Conservation (phyloP, 306 rosid genomes). For the Quercus berberidifolia region DNA sequence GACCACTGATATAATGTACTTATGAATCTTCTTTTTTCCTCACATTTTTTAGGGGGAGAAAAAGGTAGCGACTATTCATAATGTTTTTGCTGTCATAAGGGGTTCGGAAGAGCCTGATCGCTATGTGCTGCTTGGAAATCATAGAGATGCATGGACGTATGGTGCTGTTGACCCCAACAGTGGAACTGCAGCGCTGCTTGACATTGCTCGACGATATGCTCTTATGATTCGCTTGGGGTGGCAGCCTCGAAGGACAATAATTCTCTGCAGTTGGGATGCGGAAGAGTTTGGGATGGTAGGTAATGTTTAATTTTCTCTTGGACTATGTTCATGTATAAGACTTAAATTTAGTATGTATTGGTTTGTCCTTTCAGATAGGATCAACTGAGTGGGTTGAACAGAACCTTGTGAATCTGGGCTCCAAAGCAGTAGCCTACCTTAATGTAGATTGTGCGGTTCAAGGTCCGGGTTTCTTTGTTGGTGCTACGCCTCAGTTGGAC, state of each 20-base stretch:
- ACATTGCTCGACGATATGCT: slow-evolving; percentile 80
- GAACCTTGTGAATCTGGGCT: slow-evolving; percentile 68
- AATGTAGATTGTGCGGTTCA: slow-evolving; percentile 97
- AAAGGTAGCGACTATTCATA: slow-evolving; percentile 59
- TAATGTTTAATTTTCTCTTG: slow-evolving; percentile 1
- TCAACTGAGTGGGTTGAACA: slow-evolving; percentile 99
- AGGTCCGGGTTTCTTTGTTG: slow-evolving; percentile 80
- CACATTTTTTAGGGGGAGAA: slow-evolving; percentile 65
- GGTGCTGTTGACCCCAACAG: slow-evolving; percentile 99
- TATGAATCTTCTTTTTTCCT: background rate
- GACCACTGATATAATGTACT: too few relatives aligned
- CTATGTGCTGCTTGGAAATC: slow-evolving; percentile 88
- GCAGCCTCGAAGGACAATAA: slow-evolving; percentile 70
- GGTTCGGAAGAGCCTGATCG: slow-evolving; percentile 90
- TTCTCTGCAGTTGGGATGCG: slow-evolving; percentile 49
- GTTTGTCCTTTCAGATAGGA: slow-evolving; percentile 61
- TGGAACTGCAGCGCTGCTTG: slow-evolving; percentile 91
- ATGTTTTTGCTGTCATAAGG: slow-evolving; percentile 77
- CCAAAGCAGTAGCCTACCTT: slow-evolving; percentile 86
- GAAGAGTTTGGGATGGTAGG: slow-evolving; percentile 48
- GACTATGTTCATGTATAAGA: slow-evolving; percentile 12
- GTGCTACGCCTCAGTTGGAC: slow-evolving; percentile 95
- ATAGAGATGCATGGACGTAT: slow-evolving; percentile 96
- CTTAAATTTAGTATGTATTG: slow-evolving; percentile 20
- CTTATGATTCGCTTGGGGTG: slow-evolving; percentile 56